phyloP scores from a whole-genome alignment of 1,139 yeast genomes.

The Sugiyamaella novakii region DNA sequence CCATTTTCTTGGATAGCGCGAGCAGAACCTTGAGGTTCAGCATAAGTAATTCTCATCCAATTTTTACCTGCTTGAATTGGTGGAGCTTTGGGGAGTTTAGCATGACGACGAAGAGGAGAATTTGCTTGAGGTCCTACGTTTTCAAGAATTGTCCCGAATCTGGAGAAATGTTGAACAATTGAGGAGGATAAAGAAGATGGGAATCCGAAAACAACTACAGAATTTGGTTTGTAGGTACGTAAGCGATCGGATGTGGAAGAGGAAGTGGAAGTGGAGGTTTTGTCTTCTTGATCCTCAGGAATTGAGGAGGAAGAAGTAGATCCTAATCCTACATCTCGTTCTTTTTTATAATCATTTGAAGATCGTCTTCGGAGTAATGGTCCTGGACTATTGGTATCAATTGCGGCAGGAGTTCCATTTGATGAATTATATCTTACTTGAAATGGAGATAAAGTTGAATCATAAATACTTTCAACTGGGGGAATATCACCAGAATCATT shows the following conservation, averaged over 20 bases:
- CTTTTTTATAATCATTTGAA: background rate
- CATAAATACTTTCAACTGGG: slow-evolving; percentile 42
- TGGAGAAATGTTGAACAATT: slow-evolving; percentile 72
- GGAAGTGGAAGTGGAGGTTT: background rate
- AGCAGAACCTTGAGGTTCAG: slow-evolving; percentile 70
- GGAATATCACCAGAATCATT: slow-evolving; percentile 41
- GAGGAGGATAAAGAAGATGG: slow-evolving; percentile 71
- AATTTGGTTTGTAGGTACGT: slow-evolving; percentile 40
- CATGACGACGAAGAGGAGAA: slow-evolving; percentile 23
- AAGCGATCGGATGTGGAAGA: slow-evolving; percentile 4
- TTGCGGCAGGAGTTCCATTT: slow-evolving; percentile 11
- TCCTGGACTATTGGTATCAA: background rate
- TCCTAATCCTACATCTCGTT: background rate
- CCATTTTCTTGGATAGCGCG: slow-evolving; percentile 88
- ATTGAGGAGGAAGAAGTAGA: slow-evolving; percentile 18
- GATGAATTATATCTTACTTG: slow-evolving; percentile 21
- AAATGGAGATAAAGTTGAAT: slow-evolving; percentile 24
- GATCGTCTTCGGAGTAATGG: slow-evolving; percentile 13
- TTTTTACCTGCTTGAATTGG: slow-evolving; percentile 84
- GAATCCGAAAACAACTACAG: slow-evolving; percentile 86
- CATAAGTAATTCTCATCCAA: slow-evolving; percentile 88
- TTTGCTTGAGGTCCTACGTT: slow-evolving; percentile 52
- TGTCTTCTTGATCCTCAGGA: slow-evolving; percentile 17
- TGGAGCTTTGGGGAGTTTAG: slow-evolving; percentile 45
- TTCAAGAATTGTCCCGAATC: slow-evolving; percentile 79